Evolutionary conservation across 495 filamentous ascomycete genomes (phyloP), one percentile per base, ranked within the genome.

Genomic region (Paragyromitra xinjiangensis): DNA sequence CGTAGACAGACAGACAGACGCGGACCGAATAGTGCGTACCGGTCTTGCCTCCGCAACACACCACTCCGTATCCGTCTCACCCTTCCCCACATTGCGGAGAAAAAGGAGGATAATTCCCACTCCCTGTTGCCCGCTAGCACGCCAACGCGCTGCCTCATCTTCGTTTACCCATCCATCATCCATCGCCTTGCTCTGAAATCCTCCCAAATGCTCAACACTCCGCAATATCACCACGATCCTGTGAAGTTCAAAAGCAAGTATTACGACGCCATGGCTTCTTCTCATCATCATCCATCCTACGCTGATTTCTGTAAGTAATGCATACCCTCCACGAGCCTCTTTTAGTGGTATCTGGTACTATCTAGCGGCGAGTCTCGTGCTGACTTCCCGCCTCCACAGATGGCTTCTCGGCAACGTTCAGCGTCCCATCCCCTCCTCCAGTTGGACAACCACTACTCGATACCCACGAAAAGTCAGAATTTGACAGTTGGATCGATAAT

Each of bases 141-240:
- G 51, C 77, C 75, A 78, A 65, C 77, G 73, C 66, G 77, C 77
- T 73, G 76, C 76, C 63, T 80, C 72, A 74, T 73, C 69, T 73
- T 71, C 73, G 59, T 77, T 77, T 72, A 59, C 50, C 69, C 73
- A 65, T 61, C 68, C 69, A 53, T 59, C 73, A 34, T 34, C 29
- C 29, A 34, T 65, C 37, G 2, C 59, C 19, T 67, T 72, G 59
- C 68, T 50, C 73, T 24, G 37, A 77, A 64, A 78, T 79, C 69
- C 64, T 73, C 64, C 69, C 77, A 80, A 78, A 82, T 81, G 73
- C 80, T 82, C 80, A 79, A 81, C 75, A 69, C 80, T 67, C 77
- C 80, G 63, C 80, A 80, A 63, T 67, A 76, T 56, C 68, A 77
- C 66, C 80, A 79, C 80, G 68, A 81, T 50, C 80, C 77, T 63